Percentiles rank a stretch among this genome's conserved stretches.
Evolutionary conservation across 768 basidiomycete genomes (phyloP).

Genomic region (Calocybe cyanea): DNA sequence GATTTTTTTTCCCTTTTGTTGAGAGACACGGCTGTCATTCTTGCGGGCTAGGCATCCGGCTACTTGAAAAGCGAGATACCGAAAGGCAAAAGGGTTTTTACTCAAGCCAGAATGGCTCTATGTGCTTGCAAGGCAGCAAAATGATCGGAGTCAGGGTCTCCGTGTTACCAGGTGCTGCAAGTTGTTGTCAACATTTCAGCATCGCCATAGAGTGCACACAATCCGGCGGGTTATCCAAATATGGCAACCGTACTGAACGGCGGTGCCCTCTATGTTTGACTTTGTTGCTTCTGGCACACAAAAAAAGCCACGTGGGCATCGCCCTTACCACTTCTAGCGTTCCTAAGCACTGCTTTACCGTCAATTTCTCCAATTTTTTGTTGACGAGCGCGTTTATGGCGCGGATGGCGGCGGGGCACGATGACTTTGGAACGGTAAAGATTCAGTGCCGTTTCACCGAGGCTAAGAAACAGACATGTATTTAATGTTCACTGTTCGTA

Average conservation of each 20-base stretch:
- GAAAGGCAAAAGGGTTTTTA: not conserved
- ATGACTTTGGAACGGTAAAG: conserved; percentile 22
- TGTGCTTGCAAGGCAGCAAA: not conserved
- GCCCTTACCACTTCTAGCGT: conserved; percentile 20
- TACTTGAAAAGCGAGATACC: conserved; percentile 8
- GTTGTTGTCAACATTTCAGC: conserved; percentile 9
- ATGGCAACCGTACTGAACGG: conserved; percentile 20
- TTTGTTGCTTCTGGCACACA: conserved; percentile 11
- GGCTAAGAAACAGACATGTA: conserved; percentile 19
- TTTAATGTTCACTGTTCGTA: conserved; percentile 9
- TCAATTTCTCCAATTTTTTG: conserved; percentile 16
- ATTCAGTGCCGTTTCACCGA: conserved; percentile 17
- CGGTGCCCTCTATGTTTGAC: conserved; percentile 17
- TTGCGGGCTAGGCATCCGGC: conserved; percentile 1
- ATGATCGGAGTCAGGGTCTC: conserved; percentile 9
- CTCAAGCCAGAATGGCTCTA: not conserved
- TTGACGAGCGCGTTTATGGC: conserved; percentile 19
- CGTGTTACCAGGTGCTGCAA: not conserved
- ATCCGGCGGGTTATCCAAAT: conserved; percentile 24
- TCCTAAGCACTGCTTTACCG: conserved; percentile 30
- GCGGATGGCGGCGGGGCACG: conserved; percentile 9
- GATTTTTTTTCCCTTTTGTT: not conserved
- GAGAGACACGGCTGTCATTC: conserved; percentile 1
- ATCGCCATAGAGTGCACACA: conserved; percentile 26
- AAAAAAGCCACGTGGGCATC: conserved; percentile 22